Conservation (phyloP, 1,284 basidiomycete species). For the Filobasidium uniguttulatum region DNA sequence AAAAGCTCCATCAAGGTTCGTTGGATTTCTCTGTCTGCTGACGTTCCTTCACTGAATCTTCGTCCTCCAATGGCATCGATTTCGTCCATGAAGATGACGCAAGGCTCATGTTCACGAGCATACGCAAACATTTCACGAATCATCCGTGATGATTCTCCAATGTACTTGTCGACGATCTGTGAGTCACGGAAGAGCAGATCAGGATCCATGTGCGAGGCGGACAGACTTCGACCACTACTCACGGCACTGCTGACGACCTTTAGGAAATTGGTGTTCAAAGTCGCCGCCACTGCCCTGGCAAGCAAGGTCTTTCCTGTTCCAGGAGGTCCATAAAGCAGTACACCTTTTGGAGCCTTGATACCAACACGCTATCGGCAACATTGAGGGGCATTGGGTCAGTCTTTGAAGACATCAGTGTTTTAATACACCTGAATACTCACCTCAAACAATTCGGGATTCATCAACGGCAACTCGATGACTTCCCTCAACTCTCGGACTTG, state of each 20-base stretch:
- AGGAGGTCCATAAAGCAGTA: slow-evolving; percentile 82
- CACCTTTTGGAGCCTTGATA: slow-evolving; percentile 90
- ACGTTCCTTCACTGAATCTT: slow-evolving; percentile 94
- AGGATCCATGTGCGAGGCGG: not conserved
- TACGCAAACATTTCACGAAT: slow-evolving; percentile 98
- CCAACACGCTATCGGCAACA: slow-evolving; percentile 57
- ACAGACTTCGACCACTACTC: slow-evolving; percentile 16
- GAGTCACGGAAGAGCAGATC: not conserved
- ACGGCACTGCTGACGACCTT: slow-evolving; percentile 94
- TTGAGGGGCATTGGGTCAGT: not conserved
- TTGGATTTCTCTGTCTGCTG: slow-evolving; percentile 97
- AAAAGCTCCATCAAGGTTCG: slow-evolving; percentile 98
- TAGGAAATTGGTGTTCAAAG: slow-evolving; percentile 90
- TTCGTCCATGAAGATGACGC: slow-evolving; percentile 60
- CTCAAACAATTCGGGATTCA: slow-evolving; percentile 87
- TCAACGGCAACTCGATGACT: slow-evolving; percentile 88
- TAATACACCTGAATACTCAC: slow-evolving; percentile 17
- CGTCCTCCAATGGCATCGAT: slow-evolving; percentile 95
- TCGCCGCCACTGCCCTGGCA: slow-evolving; percentile 90
- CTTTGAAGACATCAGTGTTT: not conserved
- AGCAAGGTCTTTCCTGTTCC: slow-evolving; percentile 93
- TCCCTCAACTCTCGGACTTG: slow-evolving; percentile 95
- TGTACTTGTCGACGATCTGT: slow-evolving; percentile 95
- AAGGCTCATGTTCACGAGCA: slow-evolving; percentile 91
- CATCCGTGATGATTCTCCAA: slow-evolving; percentile 89